These are phyloP conservation scores for Hydnomerulius pinastri DNA, from an alignment of 768 basidiomycete species.

Conservation along the genomic window DNA sequence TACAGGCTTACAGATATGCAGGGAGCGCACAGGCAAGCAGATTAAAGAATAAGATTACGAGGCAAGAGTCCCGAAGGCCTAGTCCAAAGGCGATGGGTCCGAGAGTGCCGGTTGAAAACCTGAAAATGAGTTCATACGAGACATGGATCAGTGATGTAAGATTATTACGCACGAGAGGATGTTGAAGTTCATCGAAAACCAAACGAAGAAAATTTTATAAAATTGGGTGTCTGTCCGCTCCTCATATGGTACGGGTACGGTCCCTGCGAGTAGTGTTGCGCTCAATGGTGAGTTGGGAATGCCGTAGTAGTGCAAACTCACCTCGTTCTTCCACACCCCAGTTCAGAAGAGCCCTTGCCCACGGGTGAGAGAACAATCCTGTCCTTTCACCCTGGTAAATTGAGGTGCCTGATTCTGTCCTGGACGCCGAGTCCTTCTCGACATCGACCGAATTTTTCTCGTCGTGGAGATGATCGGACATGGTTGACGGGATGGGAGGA, in stretches of 20 bases:
- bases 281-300: background rate
- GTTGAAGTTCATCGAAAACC: constrained; percentile 73
- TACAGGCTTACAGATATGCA: constrained; percentile 54
- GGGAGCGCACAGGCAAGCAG: constrained; percentile 58
- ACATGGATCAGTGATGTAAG: background rate
- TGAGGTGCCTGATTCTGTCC: constrained; percentile 11
- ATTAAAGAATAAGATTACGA: constrained; percentile 71
- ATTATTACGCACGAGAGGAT: constrained; percentile 47
- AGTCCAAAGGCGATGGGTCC: constrained; percentile 65
- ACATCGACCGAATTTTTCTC: constrained; percentile 24
- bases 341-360: constrained; percentile 20
- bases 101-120: constrained; percentile 68
- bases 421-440: constrained; percentile 30
- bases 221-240: constrained; percentile 58
- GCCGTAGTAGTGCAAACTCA: constrained; percentile 1
- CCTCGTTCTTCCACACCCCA: constrained; percentile 37
- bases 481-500: constrained; percentile 10
- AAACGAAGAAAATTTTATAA: constrained; percentile 69
- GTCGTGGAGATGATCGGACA: constrained; percentile 24
- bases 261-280: constrained; percentile 36
- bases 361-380: constrained; percentile 2
- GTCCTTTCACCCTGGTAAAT: constrained; percentile 1
- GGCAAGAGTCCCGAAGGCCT: constrained; percentile 60
- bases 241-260: constrained; percentile 50
- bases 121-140: constrained; percentile 20